Conservation (phyloP, 495 filamentous ascomycete genomes). For the Aspergillus heteromorphus region DNA sequence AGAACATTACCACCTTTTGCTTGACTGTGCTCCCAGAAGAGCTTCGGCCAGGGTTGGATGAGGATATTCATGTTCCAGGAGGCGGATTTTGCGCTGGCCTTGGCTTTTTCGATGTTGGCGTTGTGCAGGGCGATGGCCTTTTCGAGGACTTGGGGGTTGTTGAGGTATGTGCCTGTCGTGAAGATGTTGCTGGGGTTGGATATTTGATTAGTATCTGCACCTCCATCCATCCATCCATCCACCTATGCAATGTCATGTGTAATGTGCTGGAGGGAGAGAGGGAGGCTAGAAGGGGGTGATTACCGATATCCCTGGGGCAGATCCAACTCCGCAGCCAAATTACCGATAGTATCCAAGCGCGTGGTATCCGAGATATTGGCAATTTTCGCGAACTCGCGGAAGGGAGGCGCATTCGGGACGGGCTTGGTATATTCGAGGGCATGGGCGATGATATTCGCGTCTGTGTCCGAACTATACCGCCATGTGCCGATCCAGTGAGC, state of each 20-base stretch:
- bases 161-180: conserved; percentile 15
- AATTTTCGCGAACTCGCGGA: conserved; percentile 13
- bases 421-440: conserved; percentile 19
- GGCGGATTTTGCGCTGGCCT: conserved; percentile 3
- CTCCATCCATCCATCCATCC: too few relatives aligned
- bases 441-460: conserved; percentile 10
- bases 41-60: conserved; percentile 20
- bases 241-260: too few relatives aligned
- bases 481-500: conserved; percentile 18
- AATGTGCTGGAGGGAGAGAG: too few relatives aligned
- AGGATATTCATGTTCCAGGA: conserved; percentile 15
- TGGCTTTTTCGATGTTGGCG: conserved; percentile 13
- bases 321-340: conserved; percentile 14
- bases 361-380: conserved; percentile 9
- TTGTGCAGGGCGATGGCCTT: conserved; percentile 17
- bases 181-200: conserved; percentile 13
- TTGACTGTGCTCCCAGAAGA: conserved; percentile 12
- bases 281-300: background rate
- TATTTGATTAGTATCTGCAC: background rate
- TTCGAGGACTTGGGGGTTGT: conserved; percentile 9
- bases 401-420: conserved; percentile 9
- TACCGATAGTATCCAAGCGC: conserved; percentile 9
- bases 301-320: conserved; percentile 18
- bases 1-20: conserved; percentile 21
- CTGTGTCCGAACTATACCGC: conserved; percentile 12